Evolutionary conservation across 352 stramenopile genomes (phyloP).

Genomic region (Phytophthora megakarya): DNA sequence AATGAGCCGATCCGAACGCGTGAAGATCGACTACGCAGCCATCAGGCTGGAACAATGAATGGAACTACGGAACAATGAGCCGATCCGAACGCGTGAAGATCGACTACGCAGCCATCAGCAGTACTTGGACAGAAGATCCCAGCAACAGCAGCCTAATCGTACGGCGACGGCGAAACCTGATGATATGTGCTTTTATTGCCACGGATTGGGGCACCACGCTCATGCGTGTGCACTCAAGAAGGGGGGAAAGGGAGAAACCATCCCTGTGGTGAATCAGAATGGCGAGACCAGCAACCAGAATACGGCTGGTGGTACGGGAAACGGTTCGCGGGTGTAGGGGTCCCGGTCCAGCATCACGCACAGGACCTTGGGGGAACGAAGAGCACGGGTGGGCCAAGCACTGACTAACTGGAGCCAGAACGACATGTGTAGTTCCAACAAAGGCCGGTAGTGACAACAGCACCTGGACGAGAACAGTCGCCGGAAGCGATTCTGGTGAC

Average conservation of each 20-base stretch:
- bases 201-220: neutral
- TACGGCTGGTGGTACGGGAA: neutral
- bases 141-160: no score
- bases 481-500: no score
- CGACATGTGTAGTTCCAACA: no score
- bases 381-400: no score
- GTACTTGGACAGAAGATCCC: neutral
- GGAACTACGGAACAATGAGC: neutral
- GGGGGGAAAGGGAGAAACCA: neutral
- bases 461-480: no score
- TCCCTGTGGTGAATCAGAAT: neutral
- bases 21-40: no score
- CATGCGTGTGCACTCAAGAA: neutral
- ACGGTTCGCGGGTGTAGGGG: no score
- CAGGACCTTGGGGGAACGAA: neutral
- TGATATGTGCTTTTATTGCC: slow-evolving; percentile 7
- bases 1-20: neutral
- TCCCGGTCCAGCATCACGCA: neutral
- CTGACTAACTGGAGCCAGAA: no score
- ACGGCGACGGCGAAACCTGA: neutral
- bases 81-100: neutral
- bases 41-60: no score
- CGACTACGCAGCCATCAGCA: neutral
- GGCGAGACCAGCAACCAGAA: neutral
- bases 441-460: no score